Evolutionary conservation across 208 protist genomes (phyloP).

Genomic region (Trypanosoma scelopori): DNA sequence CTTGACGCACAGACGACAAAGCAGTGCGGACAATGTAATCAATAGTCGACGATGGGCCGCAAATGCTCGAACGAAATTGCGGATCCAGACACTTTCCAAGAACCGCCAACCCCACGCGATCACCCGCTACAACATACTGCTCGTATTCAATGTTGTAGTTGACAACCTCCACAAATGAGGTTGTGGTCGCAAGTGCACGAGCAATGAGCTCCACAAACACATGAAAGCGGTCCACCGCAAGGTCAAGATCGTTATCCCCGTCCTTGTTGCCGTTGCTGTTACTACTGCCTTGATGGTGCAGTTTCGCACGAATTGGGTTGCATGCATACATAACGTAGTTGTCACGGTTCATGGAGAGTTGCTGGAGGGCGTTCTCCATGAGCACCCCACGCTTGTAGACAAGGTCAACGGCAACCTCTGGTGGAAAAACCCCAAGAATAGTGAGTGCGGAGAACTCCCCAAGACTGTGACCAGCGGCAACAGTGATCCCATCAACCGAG

Average conservation of each 20-base stretch:
- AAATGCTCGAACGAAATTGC: slow-evolving; percentile 73
- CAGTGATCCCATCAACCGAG: slow-evolving; percentile 28
- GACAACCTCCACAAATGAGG: slow-evolving; percentile 82
- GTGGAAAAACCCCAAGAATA: slow-evolving; percentile 69
- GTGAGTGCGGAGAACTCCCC: slow-evolving; percentile 82
- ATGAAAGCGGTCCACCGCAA: slow-evolving; percentile 72
- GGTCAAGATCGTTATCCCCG: slow-evolving; percentile 32
- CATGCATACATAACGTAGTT: slow-evolving; percentile 80
- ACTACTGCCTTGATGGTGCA: slow-evolving; percentile 16
- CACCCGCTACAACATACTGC: slow-evolving; percentile 86
- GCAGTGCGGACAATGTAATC: slow-evolving; percentile 50
- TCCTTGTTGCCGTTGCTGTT: too few species aligned
- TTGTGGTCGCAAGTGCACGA: slow-evolving; percentile 55
- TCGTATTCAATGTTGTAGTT: slow-evolving; percentile 79
- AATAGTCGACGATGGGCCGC: slow-evolving; percentile 25
- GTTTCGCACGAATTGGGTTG: slow-evolving; percentile 62
- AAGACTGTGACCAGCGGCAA: slow-evolving; percentile 83
- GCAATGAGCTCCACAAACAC: slow-evolving; percentile 77
- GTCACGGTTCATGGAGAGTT: slow-evolving; percentile 27
- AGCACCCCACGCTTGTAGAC: slow-evolving; percentile 76
- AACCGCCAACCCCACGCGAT: slow-evolving; percentile 62
- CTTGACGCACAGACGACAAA: slow-evolving; percentile 44
- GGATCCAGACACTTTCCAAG: slow-evolving; percentile 88
- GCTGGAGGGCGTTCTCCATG: slow-evolving; percentile 73
- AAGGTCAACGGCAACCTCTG: slow-evolving; percentile 69